Evolutionary conservation across 2,329 filamentous ascomycete genomes (phyloP), one percentile per base, ranked within the genome.

Genomic region (Diplodia mutila): DNA sequence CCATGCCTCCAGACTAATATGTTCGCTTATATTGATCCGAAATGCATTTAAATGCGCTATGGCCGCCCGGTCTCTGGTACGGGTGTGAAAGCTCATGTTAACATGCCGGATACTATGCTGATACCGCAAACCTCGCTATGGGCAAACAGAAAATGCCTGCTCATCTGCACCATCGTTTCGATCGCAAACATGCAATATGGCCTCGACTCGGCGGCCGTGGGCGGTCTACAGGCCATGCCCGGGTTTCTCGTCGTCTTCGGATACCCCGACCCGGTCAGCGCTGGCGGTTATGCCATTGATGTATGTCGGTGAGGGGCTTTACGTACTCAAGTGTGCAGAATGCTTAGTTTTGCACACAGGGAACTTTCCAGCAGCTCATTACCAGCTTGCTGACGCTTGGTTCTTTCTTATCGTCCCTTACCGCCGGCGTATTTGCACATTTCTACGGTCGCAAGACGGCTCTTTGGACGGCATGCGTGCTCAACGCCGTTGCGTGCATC

Each of bases 111-210:
- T 7, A 32, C 57, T 4, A 9, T 48, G 14, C 49, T 51, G 27
- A 64, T 67, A n/a, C 37, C 66, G 8, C 46, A 67, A 9, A 67
- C 66, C 16, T 68, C 67, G 32, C 64, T 75, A 5, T 75, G 72
- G 71, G 67, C 71, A 18, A 75, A 84, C 69, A 69, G 77, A 64
- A 84, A 81, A 79, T 84, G 83, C 67, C 75, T 85, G 14, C 51
- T 78, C 11, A 81, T 84, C 68, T 84, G 83, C 72, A 80, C 77
- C 55, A 75, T 80, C 16, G 81, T 85, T 8, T 80, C 83, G 4
- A 76, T 83, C 34, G 82, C 83, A 4, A 85, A 83, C 69, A 83
- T 85, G 78, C 83, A 86, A 70, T 86, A 85, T 72, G 83, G 83
- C 2, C 79, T 85, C 6, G 83, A 85, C 72, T 81, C 78, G 12